phyloP scores from a whole-genome alignment of 768 basidiomycete genomes.

The Fistulinella prunicolor region DNA sequence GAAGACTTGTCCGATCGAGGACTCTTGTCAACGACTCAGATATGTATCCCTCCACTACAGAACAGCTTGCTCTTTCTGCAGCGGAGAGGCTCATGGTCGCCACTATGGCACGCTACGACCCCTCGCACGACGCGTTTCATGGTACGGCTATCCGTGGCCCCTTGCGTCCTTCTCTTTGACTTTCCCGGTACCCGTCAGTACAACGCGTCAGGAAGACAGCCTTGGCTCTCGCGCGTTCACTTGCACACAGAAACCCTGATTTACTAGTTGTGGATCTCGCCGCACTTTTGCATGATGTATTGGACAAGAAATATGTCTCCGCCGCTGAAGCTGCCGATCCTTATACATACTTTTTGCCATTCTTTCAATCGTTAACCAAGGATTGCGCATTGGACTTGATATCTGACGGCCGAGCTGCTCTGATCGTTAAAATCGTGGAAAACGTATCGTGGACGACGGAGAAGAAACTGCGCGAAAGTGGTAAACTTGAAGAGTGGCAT shows the following conservation, averaged over 20 bases:
- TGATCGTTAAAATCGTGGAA: conserved; percentile 62
- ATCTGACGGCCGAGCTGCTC: conserved; percentile 53
- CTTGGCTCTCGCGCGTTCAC: conserved; percentile 55
- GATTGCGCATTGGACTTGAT: conserved; percentile 54
- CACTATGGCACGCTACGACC: conserved; percentile 74
- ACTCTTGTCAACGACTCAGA: background rate
- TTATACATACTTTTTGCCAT: conserved; percentile 63
- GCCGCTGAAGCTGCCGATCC: conserved; percentile 55
- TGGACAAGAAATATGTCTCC: conserved; percentile 82
- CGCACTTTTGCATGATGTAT: conserved; percentile 84
- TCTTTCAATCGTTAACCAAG: conserved; percentile 48
- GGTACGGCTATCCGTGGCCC: conserved; percentile 44
- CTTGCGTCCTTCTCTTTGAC: conserved; percentile 5
- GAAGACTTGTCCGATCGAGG: background rate
- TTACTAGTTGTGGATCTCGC: conserved; percentile 77
- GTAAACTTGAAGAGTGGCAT: conserved; percentile 65
- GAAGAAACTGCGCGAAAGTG: conserved; percentile 55
- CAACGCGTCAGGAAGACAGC: conserved; percentile 81
- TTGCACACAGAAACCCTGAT: conserved; percentile 51
- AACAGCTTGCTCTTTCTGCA: conserved; percentile 49
- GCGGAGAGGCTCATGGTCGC: conserved; percentile 70
- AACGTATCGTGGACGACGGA: conserved; percentile 88
- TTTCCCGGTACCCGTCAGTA: conserved; percentile 43
- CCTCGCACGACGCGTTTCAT: conserved; percentile 78
- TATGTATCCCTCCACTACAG: conserved; percentile 50